Percentiles rank a stretch among this genome's conserved stretches.
phyloP scores from a whole-genome alignment of 2,329 filamentous ascomycete species.

The Diaporthe australafricana region DNA sequence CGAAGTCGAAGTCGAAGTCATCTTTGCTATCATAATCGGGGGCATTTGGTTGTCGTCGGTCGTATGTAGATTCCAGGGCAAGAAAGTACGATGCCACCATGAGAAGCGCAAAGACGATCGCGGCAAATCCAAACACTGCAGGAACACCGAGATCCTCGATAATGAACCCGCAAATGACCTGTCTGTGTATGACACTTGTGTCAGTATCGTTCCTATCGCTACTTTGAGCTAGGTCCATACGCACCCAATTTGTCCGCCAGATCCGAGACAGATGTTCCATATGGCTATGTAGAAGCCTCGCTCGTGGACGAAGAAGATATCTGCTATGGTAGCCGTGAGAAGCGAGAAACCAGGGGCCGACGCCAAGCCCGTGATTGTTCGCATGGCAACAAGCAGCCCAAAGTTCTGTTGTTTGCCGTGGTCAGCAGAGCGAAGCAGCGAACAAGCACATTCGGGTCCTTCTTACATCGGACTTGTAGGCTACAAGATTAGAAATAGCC shows the following conservation, averaged over 20 bases:
- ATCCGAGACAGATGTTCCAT: constrained; percentile 7
- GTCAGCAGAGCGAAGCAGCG: background rate
- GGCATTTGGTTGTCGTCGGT: background rate
- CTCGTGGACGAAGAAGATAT: constrained; percentile 31
- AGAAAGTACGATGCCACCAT: constrained; percentile 19
- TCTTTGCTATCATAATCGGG: background rate
- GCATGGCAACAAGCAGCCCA: constrained; percentile 16
- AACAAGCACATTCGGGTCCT: background rate
- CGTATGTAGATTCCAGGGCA: constrained; percentile 27
- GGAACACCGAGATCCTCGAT: constrained; percentile 26
- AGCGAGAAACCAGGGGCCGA: constrained; percentile 19
- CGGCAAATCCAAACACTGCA: constrained; percentile 18
- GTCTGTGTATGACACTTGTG: background rate
- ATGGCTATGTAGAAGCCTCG: constrained; percentile 16
- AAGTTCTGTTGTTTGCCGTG: background rate
- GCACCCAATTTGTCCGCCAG: constrained; percentile 3
- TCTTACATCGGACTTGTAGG: background rate
- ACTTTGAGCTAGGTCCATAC: background rate
- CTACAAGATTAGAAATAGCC: background rate
- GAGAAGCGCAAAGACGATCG: constrained; percentile 21
- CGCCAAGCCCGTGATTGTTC: constrained; percentile 21
- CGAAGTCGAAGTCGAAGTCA: background rate
- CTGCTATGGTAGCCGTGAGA: constrained; percentile 14
- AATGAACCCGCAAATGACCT: constrained; percentile 27
- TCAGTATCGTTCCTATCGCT: background rate